Evolutionary conservation across 2,329 filamentous ascomycete genomes (phyloP).

Genomic region (Aurifilum marmelostoma): DNA sequence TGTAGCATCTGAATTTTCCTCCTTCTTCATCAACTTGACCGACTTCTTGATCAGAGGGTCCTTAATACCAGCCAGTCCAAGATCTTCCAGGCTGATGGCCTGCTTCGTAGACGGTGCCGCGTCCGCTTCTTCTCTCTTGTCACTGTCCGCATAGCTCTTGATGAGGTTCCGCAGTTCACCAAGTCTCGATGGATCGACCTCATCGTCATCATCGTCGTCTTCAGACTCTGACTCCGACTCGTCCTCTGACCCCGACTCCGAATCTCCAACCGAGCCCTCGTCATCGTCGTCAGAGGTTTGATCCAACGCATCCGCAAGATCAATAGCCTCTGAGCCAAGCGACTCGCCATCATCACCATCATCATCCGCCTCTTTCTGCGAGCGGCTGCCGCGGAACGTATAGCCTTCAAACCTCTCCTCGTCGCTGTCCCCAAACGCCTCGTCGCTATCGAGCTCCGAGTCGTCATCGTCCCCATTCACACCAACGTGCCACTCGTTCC

Average conservation of each 20-base stretch:
- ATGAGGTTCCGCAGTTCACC: conserved; percentile 71
- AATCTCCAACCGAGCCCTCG: conserved; percentile 47
- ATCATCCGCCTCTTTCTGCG: conserved; percentile 43
- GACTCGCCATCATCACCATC: conserved; percentile 50
- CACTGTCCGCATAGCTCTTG: conserved; percentile 68
- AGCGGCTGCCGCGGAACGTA: conserved; percentile 54
- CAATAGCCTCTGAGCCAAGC: conserved; percentile 40
- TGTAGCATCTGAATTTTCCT: conserved; percentile 53
- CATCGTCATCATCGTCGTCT: conserved; percentile 49
- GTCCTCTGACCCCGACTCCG: conserved; percentile 49
- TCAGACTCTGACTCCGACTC: conserved; percentile 49
- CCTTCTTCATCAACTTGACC: conserved; percentile 72
- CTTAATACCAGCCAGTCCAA: conserved; percentile 70
- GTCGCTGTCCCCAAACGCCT: conserved; percentile 87
- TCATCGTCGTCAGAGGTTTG: conserved; percentile 55
- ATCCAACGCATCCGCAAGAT: conserved; percentile 28
- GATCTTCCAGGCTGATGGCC: conserved; percentile 75
- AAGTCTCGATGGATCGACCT: conserved; percentile 58
- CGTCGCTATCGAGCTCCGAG: conserved; percentile 69
- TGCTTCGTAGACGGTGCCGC: conserved; percentile 57
- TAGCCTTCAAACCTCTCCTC: conserved; percentile 83
- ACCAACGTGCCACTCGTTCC: conserved; percentile 83
- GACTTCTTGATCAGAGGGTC: conserved; percentile 79
- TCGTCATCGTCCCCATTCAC: conserved; percentile 62
- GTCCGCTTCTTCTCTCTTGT: conserved; percentile 51